Evolutionary conservation across 192 early-diverging fungal genomes (phyloP), one percentile per base, ranked within the genome.

Genomic region (Tieghemiomyces parasiticus): DNA sequence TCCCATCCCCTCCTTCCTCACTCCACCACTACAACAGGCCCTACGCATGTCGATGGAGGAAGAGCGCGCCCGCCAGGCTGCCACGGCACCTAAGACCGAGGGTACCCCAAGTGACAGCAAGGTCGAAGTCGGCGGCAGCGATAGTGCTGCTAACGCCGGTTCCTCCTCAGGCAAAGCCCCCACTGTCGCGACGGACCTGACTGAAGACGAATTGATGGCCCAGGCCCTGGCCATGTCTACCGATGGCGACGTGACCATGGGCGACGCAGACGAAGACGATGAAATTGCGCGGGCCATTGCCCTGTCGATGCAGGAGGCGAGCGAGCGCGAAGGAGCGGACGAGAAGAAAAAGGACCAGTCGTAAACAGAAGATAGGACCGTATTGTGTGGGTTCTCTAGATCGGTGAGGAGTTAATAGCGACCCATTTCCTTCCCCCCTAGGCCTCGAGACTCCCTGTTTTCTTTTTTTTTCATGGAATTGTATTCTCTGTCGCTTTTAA

Each of bases 11-110:
- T 55, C 42, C 10, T 28, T 20, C 35, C 32, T 22, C 25, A 60
- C 59, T 33, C 8, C 28, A 24, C 46, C 26, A 59, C 3, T 35
- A 34, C 2, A 28, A 32, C 62, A 85, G 78, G 93, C 93, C 1
- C 68, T 98, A 56, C 82, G 91, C 61, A 96, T 98, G 73, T 96
- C 93, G 25, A 69, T 96, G 75, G 91, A 94, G 66, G 95, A 98
- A 70, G 95, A 96, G 63, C 82, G 84, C 48, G 92, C 91, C 33
- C 80, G 95, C 66, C 93, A 94, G 60, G 86, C 84, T 46, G 76
- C 81, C 30, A 75, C 69, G 9, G 62, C 65, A 44, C 9, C 38
- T 16, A 6, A 16, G 44, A 61, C 66, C 55, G 72, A 74, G 67
- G 70, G n/a, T n/a, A n/a, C n/a, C n/a, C n/a, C n/a, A n/a, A n/a